Conservation (phyloP, 805 yeast species). For the Candida hispaniensis region DNA sequence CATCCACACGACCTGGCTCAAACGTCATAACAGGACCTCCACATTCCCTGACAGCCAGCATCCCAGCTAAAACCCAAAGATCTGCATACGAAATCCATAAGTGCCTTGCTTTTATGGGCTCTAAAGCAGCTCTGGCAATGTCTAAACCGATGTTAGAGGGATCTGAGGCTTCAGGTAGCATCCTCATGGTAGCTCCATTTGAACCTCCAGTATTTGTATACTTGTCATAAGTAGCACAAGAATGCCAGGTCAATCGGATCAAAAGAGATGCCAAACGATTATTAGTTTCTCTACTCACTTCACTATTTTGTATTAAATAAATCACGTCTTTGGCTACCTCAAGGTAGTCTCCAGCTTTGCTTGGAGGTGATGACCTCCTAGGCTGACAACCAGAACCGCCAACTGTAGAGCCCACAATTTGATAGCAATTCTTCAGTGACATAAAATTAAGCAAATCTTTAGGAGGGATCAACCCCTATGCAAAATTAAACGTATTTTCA, state of each 20-base stretch:
- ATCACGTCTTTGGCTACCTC: too few relatives aligned
- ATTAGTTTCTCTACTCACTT: too few relatives aligned
- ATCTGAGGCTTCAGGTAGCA: conserved; percentile 34
- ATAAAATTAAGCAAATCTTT: too few relatives aligned
- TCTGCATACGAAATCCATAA: conserved; percentile 59
- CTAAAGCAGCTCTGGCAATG: conserved; percentile 44
- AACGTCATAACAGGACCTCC: conserved; percentile 62
- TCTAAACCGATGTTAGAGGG: conserved; percentile 40
- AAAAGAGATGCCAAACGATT: conserved; percentile 67
- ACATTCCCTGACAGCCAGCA: conserved; percentile 48
- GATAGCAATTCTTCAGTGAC: too few relatives aligned
- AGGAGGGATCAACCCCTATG: too few relatives aligned
- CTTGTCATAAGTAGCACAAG: conserved; percentile 68
- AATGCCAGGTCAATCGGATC: conserved; percentile 78
- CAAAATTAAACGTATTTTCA: too few relatives aligned
- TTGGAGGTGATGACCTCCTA: too few relatives aligned
- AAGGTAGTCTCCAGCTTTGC: too few relatives aligned
- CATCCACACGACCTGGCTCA: conserved; percentile 62
- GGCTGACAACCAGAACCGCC: too few relatives aligned
- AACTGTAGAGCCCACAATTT: too few relatives aligned
- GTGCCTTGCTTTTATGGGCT: conserved; percentile 42
- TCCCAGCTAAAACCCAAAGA: conserved; percentile 62
- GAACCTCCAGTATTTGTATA: conserved; percentile 41
- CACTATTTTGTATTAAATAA: too few relatives aligned
- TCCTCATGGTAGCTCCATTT: conserved; percentile 46